Evolutionary conservation across 2,329 filamentous ascomycete species (phyloP).

Genomic region (Daldinia sp.): DNA sequence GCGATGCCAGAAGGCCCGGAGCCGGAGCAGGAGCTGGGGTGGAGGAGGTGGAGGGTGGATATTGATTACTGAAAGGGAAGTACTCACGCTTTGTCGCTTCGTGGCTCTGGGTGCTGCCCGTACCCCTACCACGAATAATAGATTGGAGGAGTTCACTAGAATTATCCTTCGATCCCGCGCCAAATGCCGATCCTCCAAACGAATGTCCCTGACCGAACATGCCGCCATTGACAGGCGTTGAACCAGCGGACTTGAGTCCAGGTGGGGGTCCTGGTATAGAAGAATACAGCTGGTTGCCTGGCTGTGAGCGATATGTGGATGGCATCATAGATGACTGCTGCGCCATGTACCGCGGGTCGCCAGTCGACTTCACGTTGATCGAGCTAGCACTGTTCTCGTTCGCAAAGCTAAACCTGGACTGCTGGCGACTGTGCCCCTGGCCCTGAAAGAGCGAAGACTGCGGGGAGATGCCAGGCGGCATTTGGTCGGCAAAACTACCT

Average conservation of each 20-base stretch:
- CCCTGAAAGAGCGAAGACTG: conserved; percentile 66
- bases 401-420: conserved; percentile 88
- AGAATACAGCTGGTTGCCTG: conserved; percentile 80
- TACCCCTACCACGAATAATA: conserved; percentile 78
- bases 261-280: conserved; percentile 94
- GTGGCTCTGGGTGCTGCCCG: conserved; percentile 77
- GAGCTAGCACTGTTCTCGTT: conserved; percentile 76
- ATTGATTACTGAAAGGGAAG: conserved; percentile 91
- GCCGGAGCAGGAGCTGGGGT: conserved; percentile 90
- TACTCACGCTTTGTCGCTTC: conserved; percentile 98
- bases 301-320: conserved; percentile 68
- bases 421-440: conserved; percentile 81
- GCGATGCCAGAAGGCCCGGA: conserved; percentile 89
- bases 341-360: conserved; percentile 83
- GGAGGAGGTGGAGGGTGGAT: conserved; percentile 83
- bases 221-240: conserved; percentile 75
- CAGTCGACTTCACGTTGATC: conserved; percentile 78
- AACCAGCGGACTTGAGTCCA: conserved; percentile 93
- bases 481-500: conserved; percentile 68
- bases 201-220: conserved; percentile 93
- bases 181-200: conserved; percentile 80
- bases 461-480: conserved; percentile 69
- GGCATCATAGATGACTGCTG: conserved; percentile 92
- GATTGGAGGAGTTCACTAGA: conserved; percentile 82
- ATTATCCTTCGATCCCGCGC: conserved; percentile 76